Conservation (phyloP, 192 early-diverging fungal genomes). For the Bifiguratus adelaidae region DNA sequence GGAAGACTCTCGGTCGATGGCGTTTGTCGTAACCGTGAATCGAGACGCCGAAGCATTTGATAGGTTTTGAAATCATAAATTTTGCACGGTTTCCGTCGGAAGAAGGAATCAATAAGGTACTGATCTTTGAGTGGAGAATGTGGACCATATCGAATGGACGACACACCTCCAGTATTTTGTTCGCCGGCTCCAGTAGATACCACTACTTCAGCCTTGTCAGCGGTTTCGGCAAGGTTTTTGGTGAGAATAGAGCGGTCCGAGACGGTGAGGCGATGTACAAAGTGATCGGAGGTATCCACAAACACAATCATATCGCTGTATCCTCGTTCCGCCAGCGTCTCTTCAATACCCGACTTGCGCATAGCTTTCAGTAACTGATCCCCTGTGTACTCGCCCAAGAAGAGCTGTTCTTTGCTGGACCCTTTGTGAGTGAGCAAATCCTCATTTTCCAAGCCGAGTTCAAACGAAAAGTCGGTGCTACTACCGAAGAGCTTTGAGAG, state of each 20-base stretch:
- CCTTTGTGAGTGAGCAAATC: background rate
- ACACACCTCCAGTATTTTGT: no score
- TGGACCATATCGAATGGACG: no score
- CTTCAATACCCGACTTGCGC: background rate
- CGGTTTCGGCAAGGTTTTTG: background rate
- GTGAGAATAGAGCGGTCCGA: background rate
- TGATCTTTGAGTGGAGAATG: no score
- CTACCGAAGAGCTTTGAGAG: no score
- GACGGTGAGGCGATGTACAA: background rate
- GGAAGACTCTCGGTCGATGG: no score
- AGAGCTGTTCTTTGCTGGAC: background rate
- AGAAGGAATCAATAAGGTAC: background rate
- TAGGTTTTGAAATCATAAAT: constrained; percentile 4
- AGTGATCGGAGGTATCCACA: background rate
- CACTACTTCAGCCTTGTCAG: no score
- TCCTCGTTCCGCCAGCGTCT: background rate
- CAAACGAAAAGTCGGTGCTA: background rate
- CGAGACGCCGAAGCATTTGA: constrained; percentile 1
- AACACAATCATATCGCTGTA: background rate
- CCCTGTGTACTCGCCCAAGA: background rate
- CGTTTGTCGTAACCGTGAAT: no score
- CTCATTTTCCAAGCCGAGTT: background rate
- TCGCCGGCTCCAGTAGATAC: no score
- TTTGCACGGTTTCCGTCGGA: background rate
- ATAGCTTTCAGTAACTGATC: background rate